These are phyloP conservation scores for Cryptococcus jaspeensis DNA, from an alignment of 1,284 basidiomycete species.

Conservation along the genomic window DNA sequence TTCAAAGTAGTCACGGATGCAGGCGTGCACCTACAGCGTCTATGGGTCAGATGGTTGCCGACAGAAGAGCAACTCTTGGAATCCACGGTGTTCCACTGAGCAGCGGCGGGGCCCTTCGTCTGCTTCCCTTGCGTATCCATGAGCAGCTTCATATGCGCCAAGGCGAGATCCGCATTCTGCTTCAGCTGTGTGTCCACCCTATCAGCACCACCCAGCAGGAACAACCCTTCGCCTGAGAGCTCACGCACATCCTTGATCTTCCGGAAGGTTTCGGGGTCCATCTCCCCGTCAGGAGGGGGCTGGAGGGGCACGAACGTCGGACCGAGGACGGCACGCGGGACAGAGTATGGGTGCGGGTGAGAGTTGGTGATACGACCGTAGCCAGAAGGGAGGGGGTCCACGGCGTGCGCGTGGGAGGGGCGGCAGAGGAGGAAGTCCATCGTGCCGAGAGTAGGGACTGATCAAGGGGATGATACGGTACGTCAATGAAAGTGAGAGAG, in stretches of 20 bases:
- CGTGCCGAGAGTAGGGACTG: too few species aligned
- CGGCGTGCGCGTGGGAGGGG: neutral
- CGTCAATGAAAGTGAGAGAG: too few species aligned
- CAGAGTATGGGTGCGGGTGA: neutral
- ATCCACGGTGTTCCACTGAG: too few species aligned
- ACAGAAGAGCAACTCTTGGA: too few species aligned
- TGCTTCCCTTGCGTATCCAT: neutral
- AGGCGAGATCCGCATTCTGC: neutral
- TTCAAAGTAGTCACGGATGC: conserved; percentile 2
- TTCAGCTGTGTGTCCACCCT: neutral
- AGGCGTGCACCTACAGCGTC: neutral
- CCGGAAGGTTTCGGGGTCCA: neutral
- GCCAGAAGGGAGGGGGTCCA: neutral
- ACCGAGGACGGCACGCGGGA: neutral
- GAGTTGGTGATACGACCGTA: neutral
- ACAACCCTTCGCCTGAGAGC: neutral
- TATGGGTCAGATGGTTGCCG: too few species aligned
- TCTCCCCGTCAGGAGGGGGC: neutral
- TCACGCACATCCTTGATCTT: neutral
- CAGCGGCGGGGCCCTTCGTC: neutral
- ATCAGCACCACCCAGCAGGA: neutral
- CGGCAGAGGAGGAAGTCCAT: neutral
- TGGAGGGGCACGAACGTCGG: neutral
- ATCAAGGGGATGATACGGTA: too few species aligned
- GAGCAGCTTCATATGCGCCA: conserved; percentile 1